These are phyloP conservation scores for Suillus brevipes DNA, from an alignment of 768 basidiomycete genomes.

Conservation along the genomic window DNA sequence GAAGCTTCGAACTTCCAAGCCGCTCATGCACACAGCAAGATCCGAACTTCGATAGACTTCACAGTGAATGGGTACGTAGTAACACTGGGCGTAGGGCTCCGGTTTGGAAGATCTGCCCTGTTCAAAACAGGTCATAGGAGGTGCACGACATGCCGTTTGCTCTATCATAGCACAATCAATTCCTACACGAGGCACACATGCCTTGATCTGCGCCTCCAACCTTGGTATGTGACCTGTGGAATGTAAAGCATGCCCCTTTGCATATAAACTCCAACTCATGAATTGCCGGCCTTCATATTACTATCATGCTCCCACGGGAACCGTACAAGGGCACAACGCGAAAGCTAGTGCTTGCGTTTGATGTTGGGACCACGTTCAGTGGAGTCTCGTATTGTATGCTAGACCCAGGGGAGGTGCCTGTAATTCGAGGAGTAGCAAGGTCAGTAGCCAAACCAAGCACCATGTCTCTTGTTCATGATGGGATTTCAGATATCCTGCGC, in stretches of 20 bases:
- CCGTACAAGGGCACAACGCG: slow-evolving; percentile 39
- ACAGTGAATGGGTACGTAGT: neutral
- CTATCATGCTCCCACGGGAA: slow-evolving; percentile 28
- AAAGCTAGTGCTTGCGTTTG: slow-evolving; percentile 45
- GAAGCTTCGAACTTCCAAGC: neutral
- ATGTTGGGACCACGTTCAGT: slow-evolving; percentile 46
- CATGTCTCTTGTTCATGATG: neutral
- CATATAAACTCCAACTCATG: neutral
- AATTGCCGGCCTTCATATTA: neutral
- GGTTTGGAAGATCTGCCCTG: neutral
- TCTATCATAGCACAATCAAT: neutral
- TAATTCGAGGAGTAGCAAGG: slow-evolving; percentile 30
- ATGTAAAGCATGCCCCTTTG: neutral
- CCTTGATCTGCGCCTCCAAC: neutral
- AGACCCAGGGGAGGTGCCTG: slow-evolving; percentile 35
- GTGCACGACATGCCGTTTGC: neutral
- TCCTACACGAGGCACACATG: neutral
- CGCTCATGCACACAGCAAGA: neutral
- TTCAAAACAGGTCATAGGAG: neutral
- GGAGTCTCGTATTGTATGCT: slow-evolving; percentile 40
- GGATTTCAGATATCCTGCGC: slow-evolving; percentile 43
- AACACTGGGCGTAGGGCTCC: neutral
- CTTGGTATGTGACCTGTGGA: neutral
- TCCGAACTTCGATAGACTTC: neutral
- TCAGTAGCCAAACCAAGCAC: slow-evolving; percentile 8